Evolutionary conservation across 257 asterid genomes (phyloP).

Genomic region (Nicotiana obtusifolia): DNA sequence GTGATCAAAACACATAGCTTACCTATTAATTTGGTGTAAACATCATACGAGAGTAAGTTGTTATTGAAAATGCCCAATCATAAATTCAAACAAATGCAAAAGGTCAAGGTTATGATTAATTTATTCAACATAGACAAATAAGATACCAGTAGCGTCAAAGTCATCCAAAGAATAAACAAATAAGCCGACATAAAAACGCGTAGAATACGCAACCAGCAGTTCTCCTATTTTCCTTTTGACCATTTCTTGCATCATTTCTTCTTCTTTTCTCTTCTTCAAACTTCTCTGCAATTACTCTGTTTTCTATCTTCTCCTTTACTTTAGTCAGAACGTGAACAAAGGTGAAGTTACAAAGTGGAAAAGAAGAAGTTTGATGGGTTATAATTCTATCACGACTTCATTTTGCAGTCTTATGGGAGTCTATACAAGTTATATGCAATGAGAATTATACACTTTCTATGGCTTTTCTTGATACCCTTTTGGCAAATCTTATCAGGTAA

Average conservation of each 20-base stretch:
- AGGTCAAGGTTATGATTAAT: background rate
- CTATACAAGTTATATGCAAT: slow-evolving; percentile 12
- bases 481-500: slow-evolving; percentile 14
- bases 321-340: background rate
- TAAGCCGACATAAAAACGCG: slow-evolving; percentile 7
- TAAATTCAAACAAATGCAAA: background rate
- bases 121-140: background rate
- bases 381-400: background rate
- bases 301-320: background rate
- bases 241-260: background rate
- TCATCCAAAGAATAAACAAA: background rate
- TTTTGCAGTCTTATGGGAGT: background rate
- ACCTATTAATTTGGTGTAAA: too few relatives aligned
- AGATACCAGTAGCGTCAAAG: background rate
- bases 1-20: too few relatives aligned
- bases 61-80: background rate
- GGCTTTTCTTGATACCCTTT: slow-evolving; percentile 32
- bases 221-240: background rate
- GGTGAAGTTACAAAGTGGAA: background rate
- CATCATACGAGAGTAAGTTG: too few relatives aligned
- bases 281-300: background rate
- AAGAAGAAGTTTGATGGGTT: background rate
- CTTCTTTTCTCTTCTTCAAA: background rate
- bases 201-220: background rate
- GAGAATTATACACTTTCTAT: slow-evolving; percentile 36